Base-by-base conservation (phyloP, 768 basidiomycete genomes). In the Russula sp. region DNA sequence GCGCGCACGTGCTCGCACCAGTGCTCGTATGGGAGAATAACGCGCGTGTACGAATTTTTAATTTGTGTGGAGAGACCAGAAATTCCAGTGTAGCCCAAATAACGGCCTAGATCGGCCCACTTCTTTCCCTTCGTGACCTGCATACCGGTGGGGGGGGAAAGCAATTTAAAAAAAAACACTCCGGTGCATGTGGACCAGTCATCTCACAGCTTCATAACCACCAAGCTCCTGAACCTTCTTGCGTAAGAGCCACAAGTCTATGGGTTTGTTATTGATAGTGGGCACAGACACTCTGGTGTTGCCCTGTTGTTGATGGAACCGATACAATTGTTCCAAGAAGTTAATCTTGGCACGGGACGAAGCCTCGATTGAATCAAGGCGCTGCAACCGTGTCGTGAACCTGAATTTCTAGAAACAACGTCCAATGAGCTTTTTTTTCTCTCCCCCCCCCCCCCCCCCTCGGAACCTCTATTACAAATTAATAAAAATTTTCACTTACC, bases 321-420 rank as follows among this genome's bases (percentile, higher is more conserved):
- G 89, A 76, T 95, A 95, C 55, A 99, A 83, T 76, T 97, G 94
- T 75, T 98, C 96, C 69, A 98, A 77, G 77, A 97, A 98, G 79
- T 97, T 98, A 75, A 98, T 78, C 76, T 95, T 97, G 57, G 97
- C 96, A 70, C 97, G 81, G 65, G 94, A 95, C 40, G 95, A 91
- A 18, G 97, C 97, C 78, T 98, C 96, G 69, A 99, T 93, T 67
- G 92, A 94, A 75, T 98, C 98, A 71, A 99, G 81, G 67, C 91
- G 86, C 75, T 97, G 94, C 49, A 98, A 77, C 57, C 97, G 87
- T 57, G 96, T 99, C 77, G 92, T 92, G 79, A 99, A 99, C 55
- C 93, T 90, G 78, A 97, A 98, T 63, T 81, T 81, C 94, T 93
- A 70, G 28, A 56, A 28, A 49, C 59, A 42, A 65, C 51, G 69